A percentile compares a stretch with the other conserved stretches of the same genome.
Evolutionary conservation across 345 rosid species (phyloP).

Genomic region (Pugionium dolabratum): DNA sequence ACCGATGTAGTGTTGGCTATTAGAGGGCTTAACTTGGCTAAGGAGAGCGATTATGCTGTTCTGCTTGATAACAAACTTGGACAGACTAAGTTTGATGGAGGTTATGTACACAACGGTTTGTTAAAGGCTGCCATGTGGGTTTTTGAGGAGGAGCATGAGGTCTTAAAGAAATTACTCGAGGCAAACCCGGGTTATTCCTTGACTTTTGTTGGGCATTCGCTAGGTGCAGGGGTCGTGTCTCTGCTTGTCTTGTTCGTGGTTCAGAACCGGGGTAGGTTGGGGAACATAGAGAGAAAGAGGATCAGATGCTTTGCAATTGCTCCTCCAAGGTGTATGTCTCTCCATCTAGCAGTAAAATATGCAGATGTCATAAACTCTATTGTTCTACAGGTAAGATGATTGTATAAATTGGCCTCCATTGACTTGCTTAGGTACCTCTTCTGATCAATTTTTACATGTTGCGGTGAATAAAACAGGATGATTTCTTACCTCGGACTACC

Average conservation of each 20-base stretch:
- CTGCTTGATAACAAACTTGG: slow-evolving; percentile 87
- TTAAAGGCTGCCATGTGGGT: slow-evolving; percentile 83
- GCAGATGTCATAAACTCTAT: slow-evolving; percentile 83
- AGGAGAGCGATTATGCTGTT: slow-evolving; percentile 82
- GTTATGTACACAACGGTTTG: slow-evolving; percentile 89
- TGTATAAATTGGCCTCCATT: not conserved
- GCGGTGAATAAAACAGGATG: slow-evolving; percentile 62
- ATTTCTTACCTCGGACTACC: slow-evolving; percentile 92
- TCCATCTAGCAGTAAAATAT: slow-evolving; percentile 89
- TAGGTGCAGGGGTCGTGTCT: slow-evolving; percentile 84
- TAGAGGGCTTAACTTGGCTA: slow-evolving; percentile 84
- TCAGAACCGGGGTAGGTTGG: slow-evolving; percentile 63
- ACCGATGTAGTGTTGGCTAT: slow-evolving; percentile 64
- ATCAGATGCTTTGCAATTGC: slow-evolving; percentile 88
- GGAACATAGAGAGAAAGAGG: slow-evolving; percentile 70
- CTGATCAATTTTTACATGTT: slow-evolving; percentile 18
- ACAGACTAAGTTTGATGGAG: slow-evolving; percentile 86
- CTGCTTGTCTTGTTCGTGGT: slow-evolving; percentile 60
- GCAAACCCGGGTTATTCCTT: slow-evolving; percentile 63
- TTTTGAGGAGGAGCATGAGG: slow-evolving; percentile 61
- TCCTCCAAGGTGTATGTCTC: slow-evolving; percentile 86
- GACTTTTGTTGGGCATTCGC: slow-evolving; percentile 89
- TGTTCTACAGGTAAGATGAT: slow-evolving; percentile 72
- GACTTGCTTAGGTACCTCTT: not conserved
- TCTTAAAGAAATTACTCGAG: slow-evolving; percentile 60